Conservation (phyloP, 768 basidiomycete genomes). For the Boletus subcaerulescens region DNA sequence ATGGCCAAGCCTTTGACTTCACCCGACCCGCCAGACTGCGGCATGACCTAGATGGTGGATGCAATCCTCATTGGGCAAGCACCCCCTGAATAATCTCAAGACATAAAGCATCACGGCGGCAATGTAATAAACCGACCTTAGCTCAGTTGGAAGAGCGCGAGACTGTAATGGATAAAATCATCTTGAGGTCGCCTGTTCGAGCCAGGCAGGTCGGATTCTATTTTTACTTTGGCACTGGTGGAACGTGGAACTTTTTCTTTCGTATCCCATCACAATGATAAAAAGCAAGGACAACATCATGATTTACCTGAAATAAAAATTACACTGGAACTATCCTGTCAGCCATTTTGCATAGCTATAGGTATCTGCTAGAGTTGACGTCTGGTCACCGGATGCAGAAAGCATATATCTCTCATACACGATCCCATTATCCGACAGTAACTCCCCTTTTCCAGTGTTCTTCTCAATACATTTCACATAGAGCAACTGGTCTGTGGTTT, state of each 20-base stretch:
- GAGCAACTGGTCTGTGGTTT: conserved; percentile 54
- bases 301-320: background rate
- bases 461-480: conserved; percentile 53
- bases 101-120: fast-evolving
- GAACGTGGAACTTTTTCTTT: background rate
- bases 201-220: conserved; percentile 51
- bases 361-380: conserved; percentile 2
- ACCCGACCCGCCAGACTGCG: no score
- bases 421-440: conserved; percentile 6
- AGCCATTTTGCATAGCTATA: conserved; percentile 24
- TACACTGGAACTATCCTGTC: background rate
- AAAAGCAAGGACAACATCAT: no score
- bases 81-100: background rate
- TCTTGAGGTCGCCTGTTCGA: conserved; percentile 64
- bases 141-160: conserved; percentile 52
- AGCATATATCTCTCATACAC: conserved; percentile 21
- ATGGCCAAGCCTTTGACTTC: no score
- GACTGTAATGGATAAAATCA: conserved; percentile 40
- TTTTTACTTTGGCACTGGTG: background rate
- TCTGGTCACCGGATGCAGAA: conserved; percentile 9
- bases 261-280: no score
- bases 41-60: background rate
- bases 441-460: conserved; percentile 20
- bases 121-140: conserved; percentile 16
- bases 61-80: no score